Evolutionary conservation across 2,329 filamentous ascomycete genomes (phyloP).

Genomic region (Hypoxylon sp.): DNA sequence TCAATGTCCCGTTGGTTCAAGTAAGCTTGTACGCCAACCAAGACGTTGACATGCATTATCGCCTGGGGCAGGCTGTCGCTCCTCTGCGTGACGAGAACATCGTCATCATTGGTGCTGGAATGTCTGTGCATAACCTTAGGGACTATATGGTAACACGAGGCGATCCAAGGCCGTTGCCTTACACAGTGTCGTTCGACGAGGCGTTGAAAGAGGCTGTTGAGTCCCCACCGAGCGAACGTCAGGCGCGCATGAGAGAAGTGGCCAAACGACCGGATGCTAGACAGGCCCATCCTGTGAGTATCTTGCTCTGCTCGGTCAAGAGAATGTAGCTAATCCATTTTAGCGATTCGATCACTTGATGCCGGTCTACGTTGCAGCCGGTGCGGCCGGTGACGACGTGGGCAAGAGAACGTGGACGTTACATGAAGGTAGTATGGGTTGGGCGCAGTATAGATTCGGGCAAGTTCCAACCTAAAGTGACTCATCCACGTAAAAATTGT

Average conservation of each 20-base stretch:
- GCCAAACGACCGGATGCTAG: constrained; percentile 61
- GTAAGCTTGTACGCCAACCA: constrained; percentile 77
- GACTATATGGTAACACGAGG: constrained; percentile 65
- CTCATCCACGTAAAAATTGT: background rate
- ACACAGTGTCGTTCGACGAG: constrained; percentile 75
- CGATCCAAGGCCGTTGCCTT: constrained; percentile 65
- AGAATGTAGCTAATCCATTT: constrained; percentile 15
- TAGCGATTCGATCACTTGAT: constrained; percentile 65
- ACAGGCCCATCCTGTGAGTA: constrained; percentile 61
- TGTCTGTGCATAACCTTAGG: constrained; percentile 80
- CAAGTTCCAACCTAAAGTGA: constrained; percentile 49
- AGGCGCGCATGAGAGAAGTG: constrained; percentile 59
- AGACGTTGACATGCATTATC: constrained; percentile 75
- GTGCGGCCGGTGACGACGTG: constrained; percentile 60
- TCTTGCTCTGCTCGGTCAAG: background rate
- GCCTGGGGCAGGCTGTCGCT: constrained; percentile 75
- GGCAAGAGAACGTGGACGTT: constrained; percentile 63
- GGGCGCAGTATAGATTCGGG: constrained; percentile 65
- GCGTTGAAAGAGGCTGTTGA: constrained; percentile 76
- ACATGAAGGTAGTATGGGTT: constrained; percentile 62
- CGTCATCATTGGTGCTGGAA: constrained; percentile 78
- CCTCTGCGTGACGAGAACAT: constrained; percentile 77
- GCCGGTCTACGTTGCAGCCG: constrained; percentile 64
- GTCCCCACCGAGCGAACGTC: constrained; percentile 56
- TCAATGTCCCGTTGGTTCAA: constrained; percentile 78